Evolutionary conservation across 345 rosid species (phyloP), one percentile per base, ranked within the genome.

Genomic region (Turnera subulata): DNA sequence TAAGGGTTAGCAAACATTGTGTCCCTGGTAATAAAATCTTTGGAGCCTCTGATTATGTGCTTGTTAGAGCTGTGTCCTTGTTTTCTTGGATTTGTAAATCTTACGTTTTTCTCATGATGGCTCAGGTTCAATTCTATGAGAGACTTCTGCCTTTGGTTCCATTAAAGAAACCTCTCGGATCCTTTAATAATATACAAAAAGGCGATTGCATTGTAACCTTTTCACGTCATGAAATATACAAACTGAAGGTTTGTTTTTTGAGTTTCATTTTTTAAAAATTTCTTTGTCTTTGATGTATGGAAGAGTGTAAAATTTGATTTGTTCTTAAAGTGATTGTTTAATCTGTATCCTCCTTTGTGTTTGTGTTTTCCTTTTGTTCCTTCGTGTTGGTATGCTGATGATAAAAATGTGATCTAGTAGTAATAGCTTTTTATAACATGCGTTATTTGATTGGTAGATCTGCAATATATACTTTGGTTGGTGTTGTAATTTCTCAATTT

Each of bases 161-260:
- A 51, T 52, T 79, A 73, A 66, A 75, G 58, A 62, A 56, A 57
- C 86, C 91, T 53, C 82, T 91, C 59, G 73, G 80, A 56, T 80
- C 89, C 20, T 82, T 88, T 69, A 62, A 66, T 13, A 70, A 86
- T 63, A 83, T 91, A 46, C 64, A 26, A 71, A 84, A 79, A 32
- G 95, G 98, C 1, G 96, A 91, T 53, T 91, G 95, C 68, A 67
- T 91, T 46, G 93, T 91, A 46, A 78, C 92, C 53, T 91, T 91
- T 80, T 91, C 96, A 52, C 82, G 95, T n/a, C 73, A 53, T 17
- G 71, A 63, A 26, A 88, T 91, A 64, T 91, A 86, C 66, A 64
- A 37, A 23, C 56, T 82, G 49, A 91, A 88, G 96, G 96, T 91
- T 65, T 50, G 82, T 66, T 46, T 22, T 37, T 8, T 29, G 8